Evolutionary conservation across 768 basidiomycete genomes (phyloP), one percentile per base, ranked within the genome.

Genomic region (Amanita polypyramis): DNA sequence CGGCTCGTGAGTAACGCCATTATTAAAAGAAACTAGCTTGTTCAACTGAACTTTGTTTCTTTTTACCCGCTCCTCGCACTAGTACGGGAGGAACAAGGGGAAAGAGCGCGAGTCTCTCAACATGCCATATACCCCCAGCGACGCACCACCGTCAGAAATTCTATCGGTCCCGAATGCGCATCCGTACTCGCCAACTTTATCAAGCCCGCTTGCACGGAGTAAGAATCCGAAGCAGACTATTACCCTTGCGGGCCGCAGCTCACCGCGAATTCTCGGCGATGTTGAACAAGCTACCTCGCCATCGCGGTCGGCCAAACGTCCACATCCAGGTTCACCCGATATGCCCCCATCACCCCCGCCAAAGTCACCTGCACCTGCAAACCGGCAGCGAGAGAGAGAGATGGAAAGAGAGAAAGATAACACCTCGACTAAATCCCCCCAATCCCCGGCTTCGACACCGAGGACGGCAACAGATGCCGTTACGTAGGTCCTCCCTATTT

Each of bases 21-120:
- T 32, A 15, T 39, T 19, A n/a, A 17, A 9, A 6, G 10, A 23
- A 17, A 30, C 32, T 14, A 35, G 23, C 17, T 23, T 29, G 23
- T 19, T 43, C 19, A 39, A 37, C 40, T 20, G 12, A 20, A 34
- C 8, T 37, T 12, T 17, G 14, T 27, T 25, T 44, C 38, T 51
- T 49, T 50, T 40, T 20, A 8, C 54, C 47, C 49, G 17, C 21
- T 29, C 25, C 7, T 27, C 25, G 25, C 4, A 27, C 7, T 33
- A 79, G 77, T 77, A 77, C 53, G 75, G 77, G 45, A 79, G 73
- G 58, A 62, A 66, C 58, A 80, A 77, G 56, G 76, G 76, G 43
- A 79, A 77, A 64, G 73, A 72, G 54, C 72, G 74, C 35, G 74
- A 74, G 60, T 62, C 62, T 40, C 56, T 60, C 15, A 40, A 8